A percentile compares a stretch with the other conserved stretches of the same genome.
These are phyloP conservation scores for Vitis hybrid DNA, from an alignment of 177 flowering plant genomes.

Conservation along the genomic window DNA sequence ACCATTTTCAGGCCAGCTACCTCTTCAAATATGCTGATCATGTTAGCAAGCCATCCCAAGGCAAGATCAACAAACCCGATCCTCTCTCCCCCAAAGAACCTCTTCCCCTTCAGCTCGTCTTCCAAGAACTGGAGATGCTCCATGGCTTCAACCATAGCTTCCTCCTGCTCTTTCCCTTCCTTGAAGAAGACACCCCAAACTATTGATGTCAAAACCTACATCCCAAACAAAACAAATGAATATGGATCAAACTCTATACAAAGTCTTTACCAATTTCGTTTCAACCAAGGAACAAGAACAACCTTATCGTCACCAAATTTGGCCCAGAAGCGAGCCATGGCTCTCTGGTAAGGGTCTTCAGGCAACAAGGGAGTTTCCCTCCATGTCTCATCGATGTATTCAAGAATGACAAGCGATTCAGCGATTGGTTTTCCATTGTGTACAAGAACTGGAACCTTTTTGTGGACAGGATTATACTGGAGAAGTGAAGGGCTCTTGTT, in stretches of 20 bases:
- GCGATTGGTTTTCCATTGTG: slow-evolving; percentile 1
- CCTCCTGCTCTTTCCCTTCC: slow-evolving; percentile 14
- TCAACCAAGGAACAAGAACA: background rate
- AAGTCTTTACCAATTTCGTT: background rate
- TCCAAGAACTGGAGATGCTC: slow-evolving; percentile 28
- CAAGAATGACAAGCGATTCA: slow-evolving; percentile 8
- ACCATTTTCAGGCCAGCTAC: slow-evolving; percentile 16
- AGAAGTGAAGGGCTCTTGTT: slow-evolving; percentile 10
- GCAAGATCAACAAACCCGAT: slow-evolving; percentile 34
- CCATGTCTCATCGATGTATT: slow-evolving; percentile 17
- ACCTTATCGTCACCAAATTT: slow-evolving; percentile 19
- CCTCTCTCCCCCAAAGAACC: slow-evolving; percentile 37
- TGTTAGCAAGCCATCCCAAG: slow-evolving; percentile 33
- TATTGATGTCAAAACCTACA: slow-evolving; percentile 14
- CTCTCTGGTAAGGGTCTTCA: slow-evolving; percentile 10
- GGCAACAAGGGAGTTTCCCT: slow-evolving; percentile 19
- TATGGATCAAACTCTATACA: background rate
- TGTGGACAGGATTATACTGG: slow-evolving; percentile 3
- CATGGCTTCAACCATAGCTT: background rate
- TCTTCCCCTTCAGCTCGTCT: slow-evolving; percentile 27
- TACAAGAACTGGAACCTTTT: slow-evolving; percentile 9
- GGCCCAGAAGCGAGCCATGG: slow-evolving; percentile 23
- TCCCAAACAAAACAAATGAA: background rate
- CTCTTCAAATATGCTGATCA: slow-evolving; percentile 26
- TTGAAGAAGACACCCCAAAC: slow-evolving; percentile 4